Conservation (phyloP, 345 rosid genomes). For the Eutrema yunnanense region DNA sequence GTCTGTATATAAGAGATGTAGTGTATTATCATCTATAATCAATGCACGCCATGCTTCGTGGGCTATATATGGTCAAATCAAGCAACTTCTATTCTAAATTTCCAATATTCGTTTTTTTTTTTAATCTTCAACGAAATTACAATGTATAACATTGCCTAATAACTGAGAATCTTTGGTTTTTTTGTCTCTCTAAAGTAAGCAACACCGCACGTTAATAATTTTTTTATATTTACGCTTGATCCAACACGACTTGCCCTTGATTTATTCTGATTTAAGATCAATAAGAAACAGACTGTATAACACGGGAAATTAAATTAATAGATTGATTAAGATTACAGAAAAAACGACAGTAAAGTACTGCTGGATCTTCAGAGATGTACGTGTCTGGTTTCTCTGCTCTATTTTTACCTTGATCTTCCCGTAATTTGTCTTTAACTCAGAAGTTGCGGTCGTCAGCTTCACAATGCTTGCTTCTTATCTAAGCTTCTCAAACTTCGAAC, state of each 20-base stretch:
- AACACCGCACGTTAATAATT: neutral
- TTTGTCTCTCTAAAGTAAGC: neutral
- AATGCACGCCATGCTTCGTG: constrained; percentile 1
- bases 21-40: neutral
- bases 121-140: neutral
- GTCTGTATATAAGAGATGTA: neutral
- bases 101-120: neutral
- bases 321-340: neutral
- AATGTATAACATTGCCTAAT: neutral
- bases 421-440: neutral
- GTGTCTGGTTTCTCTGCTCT: neutral
- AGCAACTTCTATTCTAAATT: neutral
- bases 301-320: neutral
- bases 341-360: neutral
- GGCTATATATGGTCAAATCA: neutral
- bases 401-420: neutral
- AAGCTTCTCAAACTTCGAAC: too few relatives aligned
- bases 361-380: neutral
- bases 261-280: neutral
- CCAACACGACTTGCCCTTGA: neutral
- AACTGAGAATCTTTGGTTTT: neutral
- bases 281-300: neutral
- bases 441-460: too few relatives aligned
- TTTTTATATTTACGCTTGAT: neutral
- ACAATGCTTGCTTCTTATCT: too few relatives aligned